phyloP scores from a whole-genome alignment of 2,329 filamentous ascomycete genomes.

The Teratosphaeria viscida region DNA sequence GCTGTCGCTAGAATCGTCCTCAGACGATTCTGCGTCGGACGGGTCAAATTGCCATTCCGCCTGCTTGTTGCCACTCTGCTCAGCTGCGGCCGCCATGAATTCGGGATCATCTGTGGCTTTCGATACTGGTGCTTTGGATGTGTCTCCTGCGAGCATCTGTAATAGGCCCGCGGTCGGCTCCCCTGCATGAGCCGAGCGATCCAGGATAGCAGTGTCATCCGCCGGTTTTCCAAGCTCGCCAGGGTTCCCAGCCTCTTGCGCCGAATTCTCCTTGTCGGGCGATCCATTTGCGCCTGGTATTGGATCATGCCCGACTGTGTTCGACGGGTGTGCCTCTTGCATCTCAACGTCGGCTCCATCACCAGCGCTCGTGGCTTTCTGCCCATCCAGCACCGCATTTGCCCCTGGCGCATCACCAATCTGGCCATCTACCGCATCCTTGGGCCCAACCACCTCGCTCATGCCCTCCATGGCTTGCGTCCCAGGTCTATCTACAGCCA shows the following conservation, averaged over 20 bases:
- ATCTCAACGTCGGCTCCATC: background rate
- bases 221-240: background rate
- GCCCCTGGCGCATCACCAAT: background rate
- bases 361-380: background rate
- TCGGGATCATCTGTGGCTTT: constrained; percentile 26
- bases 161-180: background rate
- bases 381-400: background rate
- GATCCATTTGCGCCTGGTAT: background rate
- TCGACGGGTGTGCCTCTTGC: background rate
- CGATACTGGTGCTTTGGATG: background rate
- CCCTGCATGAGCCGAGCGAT: background rate
- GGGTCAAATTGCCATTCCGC: constrained; percentile 72
- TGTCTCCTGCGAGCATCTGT: background rate
- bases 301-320: background rate
- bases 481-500: background rate
- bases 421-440: background rate
- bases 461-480: background rate
- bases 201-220: background rate
- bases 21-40: constrained; percentile 50
- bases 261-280: background rate
- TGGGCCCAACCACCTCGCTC: background rate
- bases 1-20: constrained; percentile 34
- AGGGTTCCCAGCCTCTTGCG: background rate
- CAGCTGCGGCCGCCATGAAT: constrained; percentile 35
- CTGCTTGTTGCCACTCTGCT: constrained; percentile 40